phyloP scores from a whole-genome alignment of 768 basidiomycete species.

The Exidia glandulosa region DNA sequence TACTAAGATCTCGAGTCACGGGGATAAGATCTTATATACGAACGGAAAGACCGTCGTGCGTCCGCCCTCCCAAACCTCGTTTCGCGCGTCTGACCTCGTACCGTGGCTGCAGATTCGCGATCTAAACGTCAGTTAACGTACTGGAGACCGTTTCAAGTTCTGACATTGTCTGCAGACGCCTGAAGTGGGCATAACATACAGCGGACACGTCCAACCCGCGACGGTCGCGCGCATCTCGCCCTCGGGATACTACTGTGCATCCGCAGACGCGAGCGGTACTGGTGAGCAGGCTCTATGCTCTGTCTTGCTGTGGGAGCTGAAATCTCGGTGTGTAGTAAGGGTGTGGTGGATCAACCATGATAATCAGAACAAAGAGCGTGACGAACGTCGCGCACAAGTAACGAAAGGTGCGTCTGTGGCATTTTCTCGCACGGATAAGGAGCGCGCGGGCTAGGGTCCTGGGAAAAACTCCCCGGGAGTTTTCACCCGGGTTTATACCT shows the following conservation, averaged over 20 bases:
- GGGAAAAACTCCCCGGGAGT: too few relatives aligned
- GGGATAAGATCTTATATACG: constrained; percentile 76
- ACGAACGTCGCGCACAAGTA: background rate
- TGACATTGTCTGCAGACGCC: constrained; percentile 42
- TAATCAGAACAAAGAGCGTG: background rate
- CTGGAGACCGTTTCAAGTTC: background rate
- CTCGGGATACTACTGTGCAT: constrained; percentile 91
- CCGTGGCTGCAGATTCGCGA: constrained; percentile 54
- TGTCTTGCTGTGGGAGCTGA: background rate
- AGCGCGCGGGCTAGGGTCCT: too few relatives aligned
- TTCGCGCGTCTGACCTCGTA: background rate
- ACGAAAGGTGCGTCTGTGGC: background rate
- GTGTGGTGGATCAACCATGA: constrained; percentile 66
- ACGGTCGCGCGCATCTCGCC: constrained; percentile 89
- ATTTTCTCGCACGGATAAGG: background rate
- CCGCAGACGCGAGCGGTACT: constrained; percentile 71
- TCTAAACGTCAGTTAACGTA: constrained; percentile 47
- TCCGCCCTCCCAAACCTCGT: constrained; percentile 10
- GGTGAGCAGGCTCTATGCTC: constrained; percentile 33
- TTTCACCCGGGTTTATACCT: too few relatives aligned
- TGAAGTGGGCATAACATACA: constrained; percentile 49
- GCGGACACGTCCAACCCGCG: constrained; percentile 71
- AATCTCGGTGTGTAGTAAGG: constrained; percentile 39
- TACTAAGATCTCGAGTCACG: constrained; percentile 64
- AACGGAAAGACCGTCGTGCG: constrained; percentile 80